Base-by-base conservation (phyloP, 1,284 basidiomycete species). In the Puccinia horiana region DNA sequence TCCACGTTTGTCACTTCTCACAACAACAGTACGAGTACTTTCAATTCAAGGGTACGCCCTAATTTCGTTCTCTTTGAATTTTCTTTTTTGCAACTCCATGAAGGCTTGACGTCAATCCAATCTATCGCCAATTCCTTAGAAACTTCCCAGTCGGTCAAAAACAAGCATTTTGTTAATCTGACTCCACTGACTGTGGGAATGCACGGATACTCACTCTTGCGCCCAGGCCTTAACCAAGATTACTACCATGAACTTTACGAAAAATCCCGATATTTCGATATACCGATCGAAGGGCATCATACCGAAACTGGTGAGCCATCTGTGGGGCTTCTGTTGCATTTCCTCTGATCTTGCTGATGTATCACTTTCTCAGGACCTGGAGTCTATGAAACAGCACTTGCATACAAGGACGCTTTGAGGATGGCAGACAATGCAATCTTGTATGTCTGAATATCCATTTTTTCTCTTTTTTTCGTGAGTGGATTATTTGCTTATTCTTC, bases 381-480 rank as follows among this genome's bases (percentile, higher is more conserved):
- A 12, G 96, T 99, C 0, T 92, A 93, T 83, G 96, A 99, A 87
- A 96, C 96, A 2, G 96, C 96, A 0, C 89, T 99, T 47, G 93
- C 93, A 16, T 98, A 98, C 86, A 95, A 93, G 1, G 90, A 91
- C 40, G 93, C 93, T 0, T 86, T 91, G 20, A 89, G 93, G 76
- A 96, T 98, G 92, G 96, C 95, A 0, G 96, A 99, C 86, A 98
- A 97, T 86, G 95, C 95, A 0, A 90, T 92, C 75, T 88, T 98
- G 58, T 82, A 52, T n/a, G 80, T 56, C n/a, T 52, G n/a, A 49
- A 26, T 67, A 44, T 65, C n/a, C 54, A n/a, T 20, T 56, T 26
- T 26, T 26, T 16, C 37, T 65, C 14, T 26, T 20, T 32, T 35
- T 63, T 29, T 42, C 29, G 9, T 76, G 2, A 52, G 20, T 23